These are phyloP conservation scores for Ustilago hordei DNA, from an alignment of 1,284 basidiomycete species.

Conservation along the genomic window DNA sequence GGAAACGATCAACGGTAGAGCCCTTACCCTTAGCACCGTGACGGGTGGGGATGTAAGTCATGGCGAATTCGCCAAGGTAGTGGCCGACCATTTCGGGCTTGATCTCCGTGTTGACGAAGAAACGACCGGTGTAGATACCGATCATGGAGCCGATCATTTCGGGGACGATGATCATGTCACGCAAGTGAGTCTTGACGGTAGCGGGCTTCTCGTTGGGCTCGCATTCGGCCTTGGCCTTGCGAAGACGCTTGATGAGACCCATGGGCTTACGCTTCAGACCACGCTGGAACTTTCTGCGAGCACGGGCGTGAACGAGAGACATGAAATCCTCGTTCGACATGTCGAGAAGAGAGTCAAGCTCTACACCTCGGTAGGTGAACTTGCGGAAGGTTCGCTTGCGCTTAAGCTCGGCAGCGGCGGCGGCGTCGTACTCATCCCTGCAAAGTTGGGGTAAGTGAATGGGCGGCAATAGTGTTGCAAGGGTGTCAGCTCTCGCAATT, in stretches of 20 bases:
- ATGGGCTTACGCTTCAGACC: slow-evolving; percentile 98
- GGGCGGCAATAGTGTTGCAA: background rate
- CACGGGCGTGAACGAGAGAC: slow-evolving; percentile 97
- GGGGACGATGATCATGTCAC: slow-evolving; percentile 99
- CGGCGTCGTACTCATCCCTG: slow-evolving; percentile 70
- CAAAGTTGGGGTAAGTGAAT: background rate
- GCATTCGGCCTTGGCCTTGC: slow-evolving; percentile 99
- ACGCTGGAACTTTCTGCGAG: slow-evolving; percentile 97
- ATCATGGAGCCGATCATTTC: slow-evolving; percentile 84
- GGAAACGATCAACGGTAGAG: slow-evolving; percentile 79
- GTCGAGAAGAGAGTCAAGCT: slow-evolving; percentile 89
- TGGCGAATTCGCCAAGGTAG: slow-evolving; percentile 87
- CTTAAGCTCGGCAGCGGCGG: slow-evolving; percentile 70
- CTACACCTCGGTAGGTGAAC: slow-evolving; percentile 97
- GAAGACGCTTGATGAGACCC: slow-evolving; percentile 99
- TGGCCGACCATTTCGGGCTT: slow-evolving; percentile 99
- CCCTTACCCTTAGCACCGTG: slow-evolving; percentile 99
- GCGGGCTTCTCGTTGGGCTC: slow-evolving; percentile 98
- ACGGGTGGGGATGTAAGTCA: slow-evolving; percentile 96
- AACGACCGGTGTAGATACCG: slow-evolving; percentile 88
- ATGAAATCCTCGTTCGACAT: slow-evolving; percentile 82
- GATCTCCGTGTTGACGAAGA: slow-evolving; percentile 74
- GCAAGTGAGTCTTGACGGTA: slow-evolving; percentile 98
- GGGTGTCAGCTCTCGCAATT: background rate
- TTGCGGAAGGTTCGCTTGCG: slow-evolving; percentile 98